Evolutionary conservation across 768 basidiomycete genomes (phyloP), one percentile per base, ranked within the genome.

Genomic region (Xerocomus brunneocitrinus): DNA sequence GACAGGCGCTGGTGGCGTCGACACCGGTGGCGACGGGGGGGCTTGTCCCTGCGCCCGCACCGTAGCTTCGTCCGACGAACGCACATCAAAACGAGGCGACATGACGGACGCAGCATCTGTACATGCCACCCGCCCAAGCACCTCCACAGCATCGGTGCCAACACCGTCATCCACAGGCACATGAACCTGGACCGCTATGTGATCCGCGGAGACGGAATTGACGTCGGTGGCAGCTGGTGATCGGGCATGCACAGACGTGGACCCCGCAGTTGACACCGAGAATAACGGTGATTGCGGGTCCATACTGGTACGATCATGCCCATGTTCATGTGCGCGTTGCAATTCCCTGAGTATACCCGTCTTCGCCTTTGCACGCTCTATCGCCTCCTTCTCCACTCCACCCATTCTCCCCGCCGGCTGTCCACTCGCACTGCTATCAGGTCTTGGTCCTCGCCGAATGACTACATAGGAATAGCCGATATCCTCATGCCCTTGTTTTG

Each of bases 391-490:
- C 40, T 56, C 69, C 40, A 73, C 63, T 24, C 68, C 56, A 48
- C 67, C 62, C 62, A 61, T 30, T 71, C 65, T 56, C 55, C 68
- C 60, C 47, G 68, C 49, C 8, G 50, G 52, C 30, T 48, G 53
- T 42, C 54, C 55, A 39, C 31, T 28, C 45, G 53, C 53, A 32
- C 19, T 52, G 40, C 47, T 50, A 43, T 62, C 56, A 8, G 93
- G 93, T 53, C 95, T 77, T 28, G 73, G 58, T 3, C 95, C 95
- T 47, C 92, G 79, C 31, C 84, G 84, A 51, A 99, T 79, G 30
- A 93, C 89, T 45, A 97, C 80, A 66, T 99, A 99, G 16, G 91
- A 91, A 67, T 94, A 98, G 32, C 81, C 83, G 34, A 84, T 79
- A 59, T 95, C 89, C 69, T 95, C 93, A 57, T 95, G 89, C 2